Evolutionary conservation across 495 filamentous ascomycete genomes (phyloP).

Genomic region (Chaetomidium leptoderma): DNA sequence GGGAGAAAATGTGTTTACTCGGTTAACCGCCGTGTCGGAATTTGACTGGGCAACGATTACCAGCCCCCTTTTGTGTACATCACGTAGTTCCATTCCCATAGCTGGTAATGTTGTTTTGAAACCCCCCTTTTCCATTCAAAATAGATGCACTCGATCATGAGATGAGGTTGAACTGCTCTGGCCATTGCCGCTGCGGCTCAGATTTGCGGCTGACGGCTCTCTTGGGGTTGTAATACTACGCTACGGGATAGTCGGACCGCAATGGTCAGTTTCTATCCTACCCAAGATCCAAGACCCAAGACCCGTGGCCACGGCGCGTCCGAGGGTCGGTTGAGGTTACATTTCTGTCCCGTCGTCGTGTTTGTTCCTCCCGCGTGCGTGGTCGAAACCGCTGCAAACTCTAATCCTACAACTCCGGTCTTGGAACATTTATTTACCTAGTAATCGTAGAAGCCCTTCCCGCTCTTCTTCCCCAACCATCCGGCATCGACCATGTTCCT

Average conservation of each 20-base stretch:
- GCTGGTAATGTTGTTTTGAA: background rate
- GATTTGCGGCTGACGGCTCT: background rate
- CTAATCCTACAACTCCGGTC: background rate
- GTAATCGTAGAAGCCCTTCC: conserved; percentile 95
- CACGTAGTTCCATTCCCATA: too few species aligned
- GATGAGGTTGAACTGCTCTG: background rate
- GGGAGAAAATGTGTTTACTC: background rate
- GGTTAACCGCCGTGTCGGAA: background rate
- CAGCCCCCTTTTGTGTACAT: background rate
- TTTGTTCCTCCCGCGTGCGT: background rate
- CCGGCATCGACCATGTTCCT: conserved; percentile 96
- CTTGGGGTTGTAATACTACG: background rate
- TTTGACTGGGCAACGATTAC: background rate
- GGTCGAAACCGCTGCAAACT: background rate
- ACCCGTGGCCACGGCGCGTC: background rate
- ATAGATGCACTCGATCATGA: background rate
- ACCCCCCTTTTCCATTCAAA: background rate
- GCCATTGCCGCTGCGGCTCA: background rate
- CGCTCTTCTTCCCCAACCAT: conserved; percentile 96
- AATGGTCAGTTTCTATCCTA: background rate
- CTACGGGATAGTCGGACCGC: background rate
- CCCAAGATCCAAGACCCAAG: background rate
- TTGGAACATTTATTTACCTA: conserved; percentile 22
- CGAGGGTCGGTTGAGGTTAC: background rate
- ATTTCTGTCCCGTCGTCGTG: background rate